Evolutionary conservation across 345 rosid species (phyloP), one percentile per base, ranked within the genome.

Genomic region (Erodium maritimum): DNA sequence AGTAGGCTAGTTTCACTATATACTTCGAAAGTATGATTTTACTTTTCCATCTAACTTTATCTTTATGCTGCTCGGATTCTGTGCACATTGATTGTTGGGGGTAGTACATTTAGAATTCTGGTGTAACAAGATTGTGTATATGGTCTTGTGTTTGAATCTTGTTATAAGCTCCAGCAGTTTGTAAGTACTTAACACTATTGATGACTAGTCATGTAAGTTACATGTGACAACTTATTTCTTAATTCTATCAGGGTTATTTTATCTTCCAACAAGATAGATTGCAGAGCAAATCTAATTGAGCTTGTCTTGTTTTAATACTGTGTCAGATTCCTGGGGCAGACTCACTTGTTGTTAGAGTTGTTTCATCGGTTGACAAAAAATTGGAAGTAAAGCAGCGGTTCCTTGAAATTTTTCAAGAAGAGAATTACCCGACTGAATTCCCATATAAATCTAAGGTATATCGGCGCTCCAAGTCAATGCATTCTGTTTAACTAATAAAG

Each of bases 301-400:
- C 13, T 13, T 29, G 51, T 65, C 20, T 58, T 59, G 19, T 57
- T 24, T 59, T 52, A 21, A 37, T 12, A 60, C 64, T 62, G 52
- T 62, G 67, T 65, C 76, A 93, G 99, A 75, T 94, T 73, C 91
- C 83, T 68, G 91, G 90, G 61, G 99, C 95, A 55, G 99, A 93
- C 75, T 69, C 97, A 56, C 96, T 93, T 70, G 99, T 87, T 53
- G 59, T 93, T 58, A 81, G 99, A 73, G 99, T 93, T 70, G 99
- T 93, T 82, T 90, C 95, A 62, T 93, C 99, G 5, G 99, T 90
- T 69, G 97, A 93, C 81, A 93, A 93, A 72, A 93, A 90, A 78
- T 68, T 93, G 75, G 99, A 93, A 73, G 99, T 94, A 71, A 94
- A 94, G 77, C 90, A 78, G 55, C 85, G 96, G 56, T 90, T 90